Evolutionary conservation across 1,139 yeast genomes (phyloP).

Genomic region (Magnusiomyces clavatus): DNA sequence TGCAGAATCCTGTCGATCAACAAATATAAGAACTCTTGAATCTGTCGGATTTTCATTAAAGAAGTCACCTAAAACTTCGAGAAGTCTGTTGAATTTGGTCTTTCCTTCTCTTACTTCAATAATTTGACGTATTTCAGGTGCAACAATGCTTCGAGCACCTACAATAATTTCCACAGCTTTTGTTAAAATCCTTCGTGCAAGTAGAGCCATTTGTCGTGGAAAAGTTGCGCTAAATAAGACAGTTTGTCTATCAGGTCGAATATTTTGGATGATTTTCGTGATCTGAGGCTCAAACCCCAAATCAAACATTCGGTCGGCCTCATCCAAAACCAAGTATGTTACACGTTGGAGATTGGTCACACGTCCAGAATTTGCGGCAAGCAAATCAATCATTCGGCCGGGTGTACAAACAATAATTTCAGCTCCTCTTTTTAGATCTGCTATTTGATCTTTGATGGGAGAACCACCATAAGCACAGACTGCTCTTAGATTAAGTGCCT

Average conservation of each 20-base stretch:
- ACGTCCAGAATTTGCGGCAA: constrained; percentile 78
- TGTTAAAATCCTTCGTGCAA: constrained; percentile 56
- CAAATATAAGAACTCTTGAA: constrained; percentile 68
- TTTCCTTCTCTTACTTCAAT: constrained; percentile 49
- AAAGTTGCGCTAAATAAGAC: constrained; percentile 92
- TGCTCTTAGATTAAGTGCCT: constrained; percentile 43
- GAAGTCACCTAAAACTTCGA: constrained; percentile 46
- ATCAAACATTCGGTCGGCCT: constrained; percentile 96
- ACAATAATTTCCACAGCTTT: constrained; percentile 72
- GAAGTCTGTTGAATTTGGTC: constrained; percentile 47
- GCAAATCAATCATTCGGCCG: constrained; percentile 83
- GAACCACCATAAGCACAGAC: constrained; percentile 95
- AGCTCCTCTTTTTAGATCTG: constrained; percentile 68
- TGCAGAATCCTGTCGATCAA: constrained; percentile 77
- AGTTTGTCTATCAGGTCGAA: constrained; percentile 87
- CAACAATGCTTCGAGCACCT: constrained; percentile 79
- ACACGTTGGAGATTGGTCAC: constrained; percentile 61
- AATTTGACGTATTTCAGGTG: constrained; percentile 67
- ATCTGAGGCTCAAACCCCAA: constrained; percentile 98
- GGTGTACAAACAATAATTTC: constrained; percentile 92
- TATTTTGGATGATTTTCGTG: constrained; percentile 64
- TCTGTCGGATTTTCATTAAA: constrained; percentile 26
- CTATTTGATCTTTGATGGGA: constrained; percentile 72
- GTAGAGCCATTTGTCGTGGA: constrained; percentile 64
- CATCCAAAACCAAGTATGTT: constrained; percentile 83